Conservation (phyloP, 768 basidiomycete genomes). For the Naematelia aurantialba region DNA sequence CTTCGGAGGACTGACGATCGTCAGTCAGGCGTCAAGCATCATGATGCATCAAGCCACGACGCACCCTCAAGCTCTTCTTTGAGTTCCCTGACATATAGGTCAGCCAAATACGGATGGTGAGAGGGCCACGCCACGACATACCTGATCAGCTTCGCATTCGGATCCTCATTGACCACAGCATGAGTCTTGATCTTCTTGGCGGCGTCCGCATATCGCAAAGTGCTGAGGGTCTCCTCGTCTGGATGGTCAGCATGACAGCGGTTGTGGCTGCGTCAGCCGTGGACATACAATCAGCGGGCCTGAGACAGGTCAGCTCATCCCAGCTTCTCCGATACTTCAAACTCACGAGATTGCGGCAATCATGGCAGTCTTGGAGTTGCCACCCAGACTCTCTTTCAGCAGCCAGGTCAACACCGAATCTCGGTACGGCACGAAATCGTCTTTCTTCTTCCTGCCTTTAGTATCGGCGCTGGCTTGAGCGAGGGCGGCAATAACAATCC, state of each 20-base stretch:
- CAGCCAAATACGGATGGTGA: neutral
- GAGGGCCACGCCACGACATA: too few relatives aligned
- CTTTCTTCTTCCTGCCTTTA: slow-evolving; percentile 65
- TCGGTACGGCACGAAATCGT: slow-evolving; percentile 94
- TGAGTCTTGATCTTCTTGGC: slow-evolving; percentile 99
- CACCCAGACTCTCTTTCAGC: slow-evolving; percentile 93
- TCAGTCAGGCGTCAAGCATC: neutral
- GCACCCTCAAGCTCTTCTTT: slow-evolving; percentile 86
- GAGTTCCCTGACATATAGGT: slow-evolving; percentile 60
- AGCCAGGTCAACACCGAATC: slow-evolving; percentile 98
- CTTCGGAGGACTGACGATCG: slow-evolving; percentile 63
- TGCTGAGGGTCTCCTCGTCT: slow-evolving; percentile 87
- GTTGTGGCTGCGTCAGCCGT: too few relatives aligned
- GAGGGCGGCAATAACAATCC: slow-evolving; percentile 92
- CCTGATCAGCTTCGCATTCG: slow-evolving; percentile 95
- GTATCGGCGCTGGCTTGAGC: slow-evolving; percentile 65
- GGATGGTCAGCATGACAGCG: slow-evolving; percentile 3
- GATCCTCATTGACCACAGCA: slow-evolving; percentile 98
- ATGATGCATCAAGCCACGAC: slow-evolving; percentile 1
- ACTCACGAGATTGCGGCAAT: slow-evolving; percentile 83
- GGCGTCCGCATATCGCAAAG: slow-evolving; percentile 91
- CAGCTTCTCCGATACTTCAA: neutral
- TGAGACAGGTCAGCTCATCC: slow-evolving; percentile 1
- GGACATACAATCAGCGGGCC: slow-evolving; percentile 74
- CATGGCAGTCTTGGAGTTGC: slow-evolving; percentile 77